These are phyloP conservation scores for Hebeloma cylindrosporum DNA, from an alignment of 768 basidiomycete species.

Conservation along the genomic window DNA sequence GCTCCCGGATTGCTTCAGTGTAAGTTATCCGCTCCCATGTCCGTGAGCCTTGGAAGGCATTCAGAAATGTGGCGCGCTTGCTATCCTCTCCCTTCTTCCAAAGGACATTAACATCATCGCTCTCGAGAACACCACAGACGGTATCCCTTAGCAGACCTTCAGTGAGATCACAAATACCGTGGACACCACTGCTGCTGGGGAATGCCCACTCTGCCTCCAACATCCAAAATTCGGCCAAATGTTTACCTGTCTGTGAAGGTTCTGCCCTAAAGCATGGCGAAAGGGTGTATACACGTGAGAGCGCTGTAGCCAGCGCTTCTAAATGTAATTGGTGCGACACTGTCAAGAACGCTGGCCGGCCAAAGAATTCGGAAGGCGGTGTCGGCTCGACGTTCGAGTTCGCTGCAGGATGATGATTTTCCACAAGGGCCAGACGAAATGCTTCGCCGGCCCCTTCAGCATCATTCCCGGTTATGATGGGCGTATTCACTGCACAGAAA, in stretches of 20 bases:
- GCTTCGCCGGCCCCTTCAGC: conserved; percentile 97
- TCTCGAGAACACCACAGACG: conserved; percentile 18
- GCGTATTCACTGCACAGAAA: conserved; percentile 80
- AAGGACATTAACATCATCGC: conserved; percentile 34
- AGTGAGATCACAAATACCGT: conserved; percentile 44
- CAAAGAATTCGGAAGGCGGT: conserved; percentile 62
- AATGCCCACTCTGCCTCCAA: conserved; percentile 90
- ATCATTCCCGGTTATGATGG: conserved; percentile 87
- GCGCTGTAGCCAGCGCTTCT: conserved; percentile 76
- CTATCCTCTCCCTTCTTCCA: conserved; percentile 40
- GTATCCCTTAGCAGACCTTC: conserved; percentile 35
- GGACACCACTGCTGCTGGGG: conserved; percentile 31
- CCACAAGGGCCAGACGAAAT: conserved; percentile 61
- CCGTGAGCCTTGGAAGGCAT: conserved; percentile 30
- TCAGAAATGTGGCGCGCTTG: conserved; percentile 34
- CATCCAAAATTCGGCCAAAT: conserved; percentile 99
- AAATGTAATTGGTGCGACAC: conserved; percentile 97
- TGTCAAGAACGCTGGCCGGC: conserved; percentile 76
- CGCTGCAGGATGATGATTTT: conserved; percentile 29
- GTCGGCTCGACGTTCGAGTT: conserved; percentile 16
- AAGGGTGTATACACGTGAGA: conserved; percentile 87
- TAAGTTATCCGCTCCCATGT: conserved; percentile 80
- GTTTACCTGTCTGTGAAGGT: conserved; percentile 81
- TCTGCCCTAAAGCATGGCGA: conserved; percentile 96
- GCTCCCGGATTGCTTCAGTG: conserved; percentile 64